A percentile compares a stretch with the other conserved stretches of the same genome.
Conservation (phyloP, 1,284 basidiomycete genomes). For the Cutaneotrichosporon spelunceum region DNA sequence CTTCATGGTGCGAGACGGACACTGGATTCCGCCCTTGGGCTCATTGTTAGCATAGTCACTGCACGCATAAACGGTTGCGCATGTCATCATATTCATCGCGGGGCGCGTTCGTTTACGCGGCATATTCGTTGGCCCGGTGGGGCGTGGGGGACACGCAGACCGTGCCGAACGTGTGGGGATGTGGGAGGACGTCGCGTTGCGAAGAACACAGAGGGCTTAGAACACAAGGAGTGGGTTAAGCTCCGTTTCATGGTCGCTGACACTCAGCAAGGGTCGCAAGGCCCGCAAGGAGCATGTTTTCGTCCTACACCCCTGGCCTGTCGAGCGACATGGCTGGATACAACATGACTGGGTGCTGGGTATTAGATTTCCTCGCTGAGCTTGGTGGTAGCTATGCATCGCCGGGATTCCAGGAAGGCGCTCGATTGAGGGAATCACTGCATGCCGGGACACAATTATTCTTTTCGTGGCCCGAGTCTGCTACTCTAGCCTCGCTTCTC, state of each 20-base stretch:
- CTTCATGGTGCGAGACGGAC: neutral
- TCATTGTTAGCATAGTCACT: slow-evolving; percentile 10
- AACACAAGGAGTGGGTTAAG: neutral
- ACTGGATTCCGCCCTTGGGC: neutral
- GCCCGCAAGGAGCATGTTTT: neutral
- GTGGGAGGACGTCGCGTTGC: neutral
- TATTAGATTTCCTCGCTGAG: neutral
- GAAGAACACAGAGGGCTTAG: neutral
- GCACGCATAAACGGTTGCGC: neutral
- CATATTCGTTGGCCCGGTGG: neutral
- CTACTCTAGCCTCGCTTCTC: neutral
- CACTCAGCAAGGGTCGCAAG: neutral
- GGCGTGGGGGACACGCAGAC: too few species aligned
- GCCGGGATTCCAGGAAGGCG: too few species aligned
- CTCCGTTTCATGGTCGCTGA: neutral
- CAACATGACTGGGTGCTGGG: too few species aligned
- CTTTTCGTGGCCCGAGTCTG: too few species aligned
- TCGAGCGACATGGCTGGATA: neutral
- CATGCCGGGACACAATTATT: too few species aligned
- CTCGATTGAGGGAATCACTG: too few species aligned
- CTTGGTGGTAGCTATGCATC: too few species aligned
- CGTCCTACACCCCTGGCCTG: neutral
- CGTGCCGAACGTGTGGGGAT: neutral
- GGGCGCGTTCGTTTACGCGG: too few species aligned
- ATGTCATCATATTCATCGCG: slow-evolving; percentile 6